These are phyloP conservation scores for Kitagawia praeruptora DNA, from an alignment of 129 eudicot species.

Conservation along the genomic window DNA sequence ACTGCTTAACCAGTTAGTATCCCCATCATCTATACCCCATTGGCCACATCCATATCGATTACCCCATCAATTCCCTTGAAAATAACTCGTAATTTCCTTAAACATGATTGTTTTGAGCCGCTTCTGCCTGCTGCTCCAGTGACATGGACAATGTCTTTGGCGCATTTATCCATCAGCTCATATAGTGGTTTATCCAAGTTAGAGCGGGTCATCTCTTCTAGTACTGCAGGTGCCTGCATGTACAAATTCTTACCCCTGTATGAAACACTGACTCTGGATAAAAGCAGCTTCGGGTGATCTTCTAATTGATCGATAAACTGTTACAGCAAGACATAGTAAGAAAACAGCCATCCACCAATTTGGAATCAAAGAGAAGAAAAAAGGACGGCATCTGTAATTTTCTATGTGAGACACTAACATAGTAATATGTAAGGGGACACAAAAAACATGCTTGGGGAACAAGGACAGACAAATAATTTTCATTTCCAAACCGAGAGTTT, in stretches of 20 bases:
- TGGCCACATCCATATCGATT: conserved; percentile 74
- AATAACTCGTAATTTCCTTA: conserved; percentile 55
- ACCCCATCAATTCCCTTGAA: conserved; percentile 62
- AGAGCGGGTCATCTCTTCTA: conserved; percentile 86
- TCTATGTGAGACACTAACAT: background rate
- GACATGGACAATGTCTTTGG: conserved; percentile 58
- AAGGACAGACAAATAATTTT: background rate
- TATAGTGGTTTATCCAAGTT: conserved; percentile 59
- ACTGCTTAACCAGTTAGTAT: background rate
- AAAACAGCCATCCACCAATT: background rate
- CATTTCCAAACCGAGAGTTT: background rate
- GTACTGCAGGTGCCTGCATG: conserved; percentile 85
- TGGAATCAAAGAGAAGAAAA: background rate
- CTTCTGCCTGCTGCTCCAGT: conserved; percentile 60
- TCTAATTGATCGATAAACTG: conserved; percentile 80
- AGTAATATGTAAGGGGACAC: background rate
- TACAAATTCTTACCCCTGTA: conserved; percentile 62
- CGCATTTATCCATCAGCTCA: conserved; percentile 52
- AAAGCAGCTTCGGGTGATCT: conserved; percentile 59
- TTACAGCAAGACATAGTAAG: conserved; percentile 13
- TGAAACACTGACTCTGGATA: conserved; percentile 63
- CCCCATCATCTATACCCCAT: conserved; percentile 39
- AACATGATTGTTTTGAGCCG: conserved; percentile 53
- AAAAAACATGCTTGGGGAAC: background rate
- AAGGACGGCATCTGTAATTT: background rate